phyloP scores from a whole-genome alignment of 192 early-diverging fungal genomes.

The Piromyces finnis region DNA sequence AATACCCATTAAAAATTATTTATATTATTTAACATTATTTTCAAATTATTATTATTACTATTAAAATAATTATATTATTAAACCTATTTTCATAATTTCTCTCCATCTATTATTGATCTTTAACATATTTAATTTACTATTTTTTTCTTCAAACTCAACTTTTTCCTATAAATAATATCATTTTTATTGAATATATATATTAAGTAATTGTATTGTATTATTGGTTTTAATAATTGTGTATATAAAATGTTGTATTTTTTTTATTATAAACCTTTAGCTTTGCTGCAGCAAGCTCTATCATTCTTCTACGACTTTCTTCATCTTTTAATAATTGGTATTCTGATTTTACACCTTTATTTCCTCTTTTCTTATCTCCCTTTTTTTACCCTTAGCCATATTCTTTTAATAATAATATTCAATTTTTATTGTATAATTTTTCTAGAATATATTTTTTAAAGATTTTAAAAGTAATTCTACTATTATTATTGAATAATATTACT shows the following conservation, averaged over 20 bases:
- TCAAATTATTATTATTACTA: neutral
- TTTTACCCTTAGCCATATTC: neutral
- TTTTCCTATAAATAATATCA: no score
- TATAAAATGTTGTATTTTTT: no score
- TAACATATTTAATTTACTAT: conserved; percentile 24
- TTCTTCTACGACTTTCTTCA: conserved; percentile 21
- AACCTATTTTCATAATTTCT: conserved; percentile 42
- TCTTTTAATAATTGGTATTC: conserved; percentile 25
- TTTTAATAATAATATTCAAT: neutral
- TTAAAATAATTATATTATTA: neutral
- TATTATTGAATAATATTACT: no score
- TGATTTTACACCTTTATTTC: conserved; percentile 19
- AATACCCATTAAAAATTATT: no score
- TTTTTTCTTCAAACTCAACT: conserved; percentile 25
- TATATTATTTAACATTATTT: no score
- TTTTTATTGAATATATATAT: no score
- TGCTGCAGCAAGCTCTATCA: conserved; percentile 7
- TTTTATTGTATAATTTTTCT: no score
- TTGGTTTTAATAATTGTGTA: no score
- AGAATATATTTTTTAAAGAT: no score
- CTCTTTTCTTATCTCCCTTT: conserved; percentile 29
- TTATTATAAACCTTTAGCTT: neutral
- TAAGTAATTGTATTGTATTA: no score
- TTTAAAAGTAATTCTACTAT: no score
- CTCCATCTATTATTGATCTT: conserved; percentile 42